A percentile compares a stretch with the other conserved stretches of the same genome.
phyloP scores from a whole-genome alignment of 2,329 filamentous ascomycete species.

The Aspergillus udagawae region DNA sequence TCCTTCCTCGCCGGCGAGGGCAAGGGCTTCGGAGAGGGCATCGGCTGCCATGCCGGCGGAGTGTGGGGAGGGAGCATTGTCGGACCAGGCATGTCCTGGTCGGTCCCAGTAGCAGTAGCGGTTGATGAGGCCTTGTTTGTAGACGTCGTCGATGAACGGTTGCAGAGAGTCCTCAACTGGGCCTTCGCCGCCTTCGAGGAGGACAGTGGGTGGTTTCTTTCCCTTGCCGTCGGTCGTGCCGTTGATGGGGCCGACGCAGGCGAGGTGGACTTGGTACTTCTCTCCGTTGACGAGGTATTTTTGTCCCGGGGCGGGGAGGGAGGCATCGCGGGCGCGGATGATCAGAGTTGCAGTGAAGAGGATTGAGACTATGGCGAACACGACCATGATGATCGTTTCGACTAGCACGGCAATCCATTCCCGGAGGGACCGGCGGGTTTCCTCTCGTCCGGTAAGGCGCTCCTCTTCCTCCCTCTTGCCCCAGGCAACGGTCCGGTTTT shows the following conservation, averaged over 20 bases:
- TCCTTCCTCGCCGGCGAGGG: conserved; percentile 72
- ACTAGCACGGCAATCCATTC: conserved; percentile 82
- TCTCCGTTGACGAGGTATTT: conserved; percentile 75
- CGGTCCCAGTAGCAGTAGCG: conserved; percentile 96
- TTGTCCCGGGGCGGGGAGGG: conserved; percentile 68
- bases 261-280: conserved; percentile 83
- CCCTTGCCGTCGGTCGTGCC: conserved; percentile 51
- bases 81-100: conserved; percentile 81
- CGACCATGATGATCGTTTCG: conserved; percentile 65
- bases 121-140: conserved; percentile 74
- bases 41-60: conserved; percentile 92
- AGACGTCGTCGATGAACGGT: conserved; percentile 70
- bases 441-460: conserved; percentile 80
- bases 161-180: conserved; percentile 77
- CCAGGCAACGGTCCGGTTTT: conserved; percentile 81
- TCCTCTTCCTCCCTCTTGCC: conserved; percentile 92
- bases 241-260: conserved; percentile 66
- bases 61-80: conserved; percentile 89
- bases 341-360: conserved; percentile 77
- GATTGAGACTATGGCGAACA: conserved; percentile 65
- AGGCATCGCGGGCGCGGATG: conserved; percentile 74
- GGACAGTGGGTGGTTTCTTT: conserved; percentile 62
- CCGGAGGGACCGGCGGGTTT: conserved; percentile 73
- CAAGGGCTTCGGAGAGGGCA: conserved; percentile 79
- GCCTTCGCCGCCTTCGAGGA: conserved; percentile 78